Conservation (phyloP, 257 asterid species). For the Asclepias syriaca region DNA sequence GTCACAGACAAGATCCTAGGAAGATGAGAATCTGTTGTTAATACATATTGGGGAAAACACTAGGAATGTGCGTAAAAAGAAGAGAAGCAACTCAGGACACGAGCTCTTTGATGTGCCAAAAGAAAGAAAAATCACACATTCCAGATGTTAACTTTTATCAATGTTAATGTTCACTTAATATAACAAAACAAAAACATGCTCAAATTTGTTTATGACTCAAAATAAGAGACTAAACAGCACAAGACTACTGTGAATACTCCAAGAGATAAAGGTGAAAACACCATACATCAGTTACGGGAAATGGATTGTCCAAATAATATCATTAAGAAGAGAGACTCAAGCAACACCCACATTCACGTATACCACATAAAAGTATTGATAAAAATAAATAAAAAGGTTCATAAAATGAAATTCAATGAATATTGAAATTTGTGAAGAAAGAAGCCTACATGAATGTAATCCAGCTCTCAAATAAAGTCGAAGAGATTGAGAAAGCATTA, state of each 20-base stretch:
- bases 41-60: background rate
- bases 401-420: slow-evolving; percentile 3
- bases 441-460: slow-evolving; percentile 76
- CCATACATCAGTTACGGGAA: background rate
- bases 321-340: background rate
- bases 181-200: background rate
- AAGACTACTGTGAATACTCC: background rate
- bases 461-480: slow-evolving; percentile 81
- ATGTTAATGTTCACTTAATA: background rate
- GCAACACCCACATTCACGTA: background rate
- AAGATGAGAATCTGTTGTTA: background rate
- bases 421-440: slow-evolving; percentile 16
- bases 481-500: slow-evolving; percentile 77
- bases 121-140: background rate
- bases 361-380: background rate
- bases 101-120: background rate
- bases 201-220: background rate
- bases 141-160: background rate
- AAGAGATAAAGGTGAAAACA: background rate
- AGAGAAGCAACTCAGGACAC: background rate
- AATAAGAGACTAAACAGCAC: background rate
- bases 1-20: background rate
- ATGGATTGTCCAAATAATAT: background rate
- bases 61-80: background rate
- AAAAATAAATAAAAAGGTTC: slow-evolving; percentile 12